Base-by-base conservation (phyloP, 805 yeast species). In the Dipodascus geniculatus region DNA sequence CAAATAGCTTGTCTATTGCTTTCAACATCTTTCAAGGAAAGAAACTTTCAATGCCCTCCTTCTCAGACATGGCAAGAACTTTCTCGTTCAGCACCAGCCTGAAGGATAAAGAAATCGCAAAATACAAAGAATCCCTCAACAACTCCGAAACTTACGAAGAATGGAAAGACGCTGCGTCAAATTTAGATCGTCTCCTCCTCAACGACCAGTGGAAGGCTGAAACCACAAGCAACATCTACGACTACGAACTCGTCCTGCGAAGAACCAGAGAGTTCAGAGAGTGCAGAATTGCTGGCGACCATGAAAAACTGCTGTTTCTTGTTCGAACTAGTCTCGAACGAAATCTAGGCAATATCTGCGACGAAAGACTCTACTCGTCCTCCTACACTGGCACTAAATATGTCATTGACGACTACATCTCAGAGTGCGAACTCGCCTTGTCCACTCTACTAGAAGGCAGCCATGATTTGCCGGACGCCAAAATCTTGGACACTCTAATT, bases 251-350 rank as follows among this genome's bases (percentile, higher is more conserved):
- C 48, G 77, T 93, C 1, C 68, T 70, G 55, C 66, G 67, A 8
- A 70, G 81, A 54, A 69, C 87, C 48, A 58, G 62, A 2, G 83
- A 82, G 54, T 70, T 93, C 73, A 70, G 77, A 48, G 65, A 66
- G 1, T 87, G 90, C 0, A 73, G 97, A 33, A 44, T 65, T 17
- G 62, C 69, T 16, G 74, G 77, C 23, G 86, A 93, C 63, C 78
- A 77, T 60, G 71, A 78, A 54, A 73, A 76, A 48, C 67, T 91
- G 33, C 67, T 91, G 14, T 88, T 86, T 61, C 70, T 87, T 14
- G 81, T 93, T 2, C 69, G 98, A 55, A 91, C 96, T 0, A 80
- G 85, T 22, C 85, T 96, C 86, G 77, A 79, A 1, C 73, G 99
- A 57, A 87, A 89, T 63, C 67, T 88, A 52, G 98, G 95, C 0